A percentile compares a stretch with the other conserved stretches of the same genome.
These are phyloP conservation scores for Paramecium caudatum DNA, from an alignment of 73 alveolate species.

Conservation along the genomic window DNA sequence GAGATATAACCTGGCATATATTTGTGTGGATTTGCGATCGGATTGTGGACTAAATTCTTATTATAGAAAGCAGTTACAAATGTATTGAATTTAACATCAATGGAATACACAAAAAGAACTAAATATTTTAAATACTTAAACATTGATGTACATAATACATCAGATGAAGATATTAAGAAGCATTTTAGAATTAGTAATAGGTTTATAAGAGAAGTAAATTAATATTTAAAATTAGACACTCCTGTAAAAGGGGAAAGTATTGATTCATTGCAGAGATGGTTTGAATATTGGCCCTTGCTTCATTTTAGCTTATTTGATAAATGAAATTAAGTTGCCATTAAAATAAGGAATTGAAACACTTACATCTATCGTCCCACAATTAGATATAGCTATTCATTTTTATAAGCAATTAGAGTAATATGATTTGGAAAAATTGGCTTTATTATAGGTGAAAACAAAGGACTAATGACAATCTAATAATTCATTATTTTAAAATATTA, in stretches of 20 bases:
- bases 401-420: constrained; percentile 73
- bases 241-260: constrained; percentile 84
- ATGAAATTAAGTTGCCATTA: constrained; percentile 87
- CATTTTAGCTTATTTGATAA: constrained; percentile 91
- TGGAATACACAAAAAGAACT: constrained; percentile 90
- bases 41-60: constrained; percentile 82
- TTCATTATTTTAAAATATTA: background rate
- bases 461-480: constrained; percentile 68
- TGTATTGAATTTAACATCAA: constrained; percentile 89
- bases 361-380: background rate
- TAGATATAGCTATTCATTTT: constrained; percentile 72
- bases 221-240: constrained; percentile 60
- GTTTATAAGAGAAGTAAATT: constrained; percentile 88
- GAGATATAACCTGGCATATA: constrained; percentile 71
- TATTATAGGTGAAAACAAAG: constrained; percentile 61
- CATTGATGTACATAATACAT: constrained; percentile 89
- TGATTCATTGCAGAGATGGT: constrained; percentile 92
- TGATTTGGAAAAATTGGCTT: constrained; percentile 75
- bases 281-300: constrained; percentile 92
- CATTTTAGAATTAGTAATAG: constrained; percentile 94
- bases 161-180: constrained; percentile 92
- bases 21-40: constrained; percentile 79
- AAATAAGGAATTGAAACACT: constrained; percentile 83
- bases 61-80: constrained; percentile 87
- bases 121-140: constrained; percentile 91